Conservation (phyloP, 306 rosid genomes). For the Erythrophleum fordii region DNA sequence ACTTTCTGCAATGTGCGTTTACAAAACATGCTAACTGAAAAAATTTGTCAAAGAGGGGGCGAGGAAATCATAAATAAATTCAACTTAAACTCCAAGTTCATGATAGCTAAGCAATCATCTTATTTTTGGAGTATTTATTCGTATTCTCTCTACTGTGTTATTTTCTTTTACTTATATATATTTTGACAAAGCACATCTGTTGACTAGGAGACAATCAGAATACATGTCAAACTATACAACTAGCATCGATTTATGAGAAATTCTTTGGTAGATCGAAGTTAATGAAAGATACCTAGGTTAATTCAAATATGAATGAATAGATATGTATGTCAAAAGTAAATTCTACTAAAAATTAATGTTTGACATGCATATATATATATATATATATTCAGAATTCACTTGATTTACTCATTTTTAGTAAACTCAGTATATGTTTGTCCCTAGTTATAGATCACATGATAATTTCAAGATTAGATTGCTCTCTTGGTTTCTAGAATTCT, state of each 20-base stretch:
- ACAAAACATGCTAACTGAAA: neutral
- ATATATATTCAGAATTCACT: no score
- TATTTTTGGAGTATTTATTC: neutral
- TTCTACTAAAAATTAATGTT: no score
- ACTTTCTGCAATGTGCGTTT: neutral
- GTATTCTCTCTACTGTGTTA: neutral
- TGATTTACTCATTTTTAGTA: no score
- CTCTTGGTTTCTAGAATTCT: no score
- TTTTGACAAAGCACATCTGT: neutral
- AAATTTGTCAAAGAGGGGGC: slow-evolving; percentile 14
- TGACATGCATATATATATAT: no score
- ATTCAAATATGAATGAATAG: no score
- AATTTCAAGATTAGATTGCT: no score
- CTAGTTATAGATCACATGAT: no score
- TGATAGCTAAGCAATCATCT: neutral
- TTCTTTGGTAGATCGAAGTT: neutral
- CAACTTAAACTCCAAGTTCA: slow-evolving; percentile 1
- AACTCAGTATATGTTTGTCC: no score
- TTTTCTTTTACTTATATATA: neutral
- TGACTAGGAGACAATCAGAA: neutral
- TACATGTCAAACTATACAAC: neutral
- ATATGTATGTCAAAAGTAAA: no score
- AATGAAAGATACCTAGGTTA: no score
- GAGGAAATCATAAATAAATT: neutral
- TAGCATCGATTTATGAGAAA: neutral